Conservation (phyloP, 2,329 filamentous ascomycete species). For the Trichoderma sp. region DNA sequence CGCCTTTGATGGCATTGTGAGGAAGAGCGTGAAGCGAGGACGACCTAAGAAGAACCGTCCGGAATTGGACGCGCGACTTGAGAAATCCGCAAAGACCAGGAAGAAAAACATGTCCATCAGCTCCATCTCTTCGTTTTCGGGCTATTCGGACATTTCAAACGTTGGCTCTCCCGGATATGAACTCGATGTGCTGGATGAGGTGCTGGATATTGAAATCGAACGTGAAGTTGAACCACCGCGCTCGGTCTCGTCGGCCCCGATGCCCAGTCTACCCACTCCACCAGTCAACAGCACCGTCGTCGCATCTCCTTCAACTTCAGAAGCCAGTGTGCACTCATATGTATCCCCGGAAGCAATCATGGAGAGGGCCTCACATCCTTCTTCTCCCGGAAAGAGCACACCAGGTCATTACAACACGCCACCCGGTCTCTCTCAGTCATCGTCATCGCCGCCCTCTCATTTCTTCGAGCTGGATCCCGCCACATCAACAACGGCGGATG, state of each 20-base stretch:
- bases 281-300: conserved; percentile 30
- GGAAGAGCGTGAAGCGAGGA: conserved; percentile 61
- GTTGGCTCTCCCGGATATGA: conserved; percentile 53
- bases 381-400: conserved; percentile 51
- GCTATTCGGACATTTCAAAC: conserved; percentile 56
- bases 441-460: conserved; percentile 54
- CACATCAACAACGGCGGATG: conserved; percentile 33
- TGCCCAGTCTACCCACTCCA: conserved; percentile 35
- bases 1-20: conserved; percentile 76
- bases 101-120: conserved; percentile 53
- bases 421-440: conserved; percentile 60
- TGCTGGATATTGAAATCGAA: conserved; percentile 44
- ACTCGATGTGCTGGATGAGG: conserved; percentile 47
- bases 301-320: conserved; percentile 44
- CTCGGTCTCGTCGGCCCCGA: conserved; percentile 47
- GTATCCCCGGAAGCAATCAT: conserved; percentile 48
- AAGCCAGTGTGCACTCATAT: conserved; percentile 41
- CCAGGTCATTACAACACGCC: conserved; percentile 56
- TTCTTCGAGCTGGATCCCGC: conserved; percentile 49
- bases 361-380: conserved; percentile 39
- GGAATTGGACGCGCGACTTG: conserved; percentile 54
- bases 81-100: conserved; percentile 56
- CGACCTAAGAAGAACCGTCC: conserved; percentile 61
- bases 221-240: conserved; percentile 31
- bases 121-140: conserved; percentile 54